Evolutionary conservation across 306 rosid species (phyloP).

Genomic region (Vigna radiata): DNA sequence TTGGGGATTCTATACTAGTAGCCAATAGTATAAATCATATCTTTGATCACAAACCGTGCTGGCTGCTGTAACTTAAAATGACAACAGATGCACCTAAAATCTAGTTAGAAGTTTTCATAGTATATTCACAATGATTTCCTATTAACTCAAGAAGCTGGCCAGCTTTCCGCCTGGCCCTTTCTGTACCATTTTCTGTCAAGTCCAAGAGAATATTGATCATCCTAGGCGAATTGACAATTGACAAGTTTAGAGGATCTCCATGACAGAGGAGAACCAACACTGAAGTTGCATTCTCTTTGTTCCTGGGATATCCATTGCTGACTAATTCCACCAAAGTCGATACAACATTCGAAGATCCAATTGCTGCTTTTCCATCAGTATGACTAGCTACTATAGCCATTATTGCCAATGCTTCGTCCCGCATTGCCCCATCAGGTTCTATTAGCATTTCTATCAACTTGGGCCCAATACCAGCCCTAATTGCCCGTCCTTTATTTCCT

Average conservation of each 20-base stretch:
- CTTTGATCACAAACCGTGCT: slow-evolving; percentile 5
- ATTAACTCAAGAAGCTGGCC: slow-evolving; percentile 71
- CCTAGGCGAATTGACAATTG: slow-evolving; percentile 60
- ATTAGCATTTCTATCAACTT: slow-evolving; percentile 70
- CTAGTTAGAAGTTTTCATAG: slow-evolving; percentile 49
- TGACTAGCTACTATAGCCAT: slow-evolving; percentile 71
- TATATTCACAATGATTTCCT: slow-evolving; percentile 55
- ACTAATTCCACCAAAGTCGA: slow-evolving; percentile 70
- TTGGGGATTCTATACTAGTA: slow-evolving; percentile 1
- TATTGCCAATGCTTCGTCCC: slow-evolving; percentile 79
- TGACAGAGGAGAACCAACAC: slow-evolving; percentile 78
- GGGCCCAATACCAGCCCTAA: slow-evolving; percentile 79
- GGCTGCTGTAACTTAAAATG: slow-evolving; percentile 42
- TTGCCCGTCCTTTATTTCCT: slow-evolving; percentile 86
- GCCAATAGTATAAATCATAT: slow-evolving; percentile 10
- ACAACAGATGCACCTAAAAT: slow-evolving; percentile 52
- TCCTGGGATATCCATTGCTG: slow-evolving; percentile 64
- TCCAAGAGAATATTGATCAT: slow-evolving; percentile 60
- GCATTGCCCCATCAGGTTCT: slow-evolving; percentile 80
- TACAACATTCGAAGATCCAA: slow-evolving; percentile 64
- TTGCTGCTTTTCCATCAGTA: slow-evolving; percentile 72
- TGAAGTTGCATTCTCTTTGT: slow-evolving; percentile 86
- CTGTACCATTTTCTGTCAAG: slow-evolving; percentile 72
- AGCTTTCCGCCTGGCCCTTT: slow-evolving; percentile 81
- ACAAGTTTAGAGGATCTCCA: slow-evolving; percentile 58